Percentiles rank a stretch among this genome's conserved stretches.
Conservation (phyloP, 1,139 yeast genomes). For the Saccharomyces hybrid region DNA sequence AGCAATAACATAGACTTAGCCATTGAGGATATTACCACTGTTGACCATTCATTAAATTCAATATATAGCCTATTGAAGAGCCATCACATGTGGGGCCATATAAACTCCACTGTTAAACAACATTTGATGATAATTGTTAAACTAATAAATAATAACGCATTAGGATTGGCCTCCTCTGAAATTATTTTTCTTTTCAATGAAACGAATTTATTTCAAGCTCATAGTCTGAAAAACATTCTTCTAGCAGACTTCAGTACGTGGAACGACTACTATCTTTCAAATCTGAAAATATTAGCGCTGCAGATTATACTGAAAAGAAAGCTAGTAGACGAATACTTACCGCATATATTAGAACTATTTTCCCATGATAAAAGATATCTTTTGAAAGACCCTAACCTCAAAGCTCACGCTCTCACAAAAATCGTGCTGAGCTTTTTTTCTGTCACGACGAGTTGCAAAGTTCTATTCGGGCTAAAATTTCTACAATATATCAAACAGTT, state of each 20-base stretch:
- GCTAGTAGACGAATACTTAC: conserved; percentile 8
- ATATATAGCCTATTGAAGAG: conserved; percentile 6
- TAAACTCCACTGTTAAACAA: conserved; percentile 16
- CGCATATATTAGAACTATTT: conserved; percentile 19
- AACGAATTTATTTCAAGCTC: conserved; percentile 15
- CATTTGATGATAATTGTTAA: conserved; percentile 24
- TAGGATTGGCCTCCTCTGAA: conserved; percentile 13
- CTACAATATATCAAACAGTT: conserved; percentile 25
- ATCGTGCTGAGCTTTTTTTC: conserved; percentile 26
- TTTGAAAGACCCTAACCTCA: conserved; percentile 16
- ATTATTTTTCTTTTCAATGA: conserved; percentile 21
- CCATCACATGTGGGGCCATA: conserved; percentile 15
- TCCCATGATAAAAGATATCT: conserved; percentile 25
- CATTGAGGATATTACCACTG: neutral
- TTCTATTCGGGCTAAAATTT: conserved; percentile 28
- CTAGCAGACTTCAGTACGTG: conserved; percentile 21
- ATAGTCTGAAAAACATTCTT: conserved; percentile 18
- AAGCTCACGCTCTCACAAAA: conserved; percentile 21
- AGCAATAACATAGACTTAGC: neutral
- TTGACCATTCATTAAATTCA: conserved; percentile 8
- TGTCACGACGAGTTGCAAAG: conserved; percentile 16
- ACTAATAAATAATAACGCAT: conserved; percentile 13
- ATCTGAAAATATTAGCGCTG: conserved; percentile 25
- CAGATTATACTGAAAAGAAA: conserved; percentile 24
- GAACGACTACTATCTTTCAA: conserved; percentile 22